These are phyloP conservation scores for Rhodotorula babjevae DNA, from an alignment of 768 basidiomycete species.

Conservation along the genomic window DNA sequence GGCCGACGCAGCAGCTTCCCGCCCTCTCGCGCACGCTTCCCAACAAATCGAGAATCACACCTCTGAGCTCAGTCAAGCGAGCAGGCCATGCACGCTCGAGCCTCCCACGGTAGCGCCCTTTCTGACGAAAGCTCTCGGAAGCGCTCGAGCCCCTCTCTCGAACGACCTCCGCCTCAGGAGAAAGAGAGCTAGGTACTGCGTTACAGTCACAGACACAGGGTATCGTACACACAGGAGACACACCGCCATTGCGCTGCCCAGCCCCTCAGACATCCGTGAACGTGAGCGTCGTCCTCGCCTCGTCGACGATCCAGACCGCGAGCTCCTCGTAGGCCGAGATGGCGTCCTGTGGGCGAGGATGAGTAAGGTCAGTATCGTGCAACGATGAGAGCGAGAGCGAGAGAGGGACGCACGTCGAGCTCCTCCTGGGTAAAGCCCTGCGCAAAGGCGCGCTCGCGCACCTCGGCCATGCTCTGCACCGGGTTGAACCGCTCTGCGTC, in stretches of 20 bases:
- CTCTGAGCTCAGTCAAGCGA: no score
- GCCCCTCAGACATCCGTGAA: slow-evolving; percentile 16
- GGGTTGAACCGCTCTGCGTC: slow-evolving; percentile 52
- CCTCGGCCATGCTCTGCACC: slow-evolving; percentile 77
- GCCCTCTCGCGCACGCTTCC: no score
- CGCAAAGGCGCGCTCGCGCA: slow-evolving; percentile 75
- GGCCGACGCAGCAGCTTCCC: no score
- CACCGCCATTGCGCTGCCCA: no score
- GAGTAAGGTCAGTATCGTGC: not conserved
- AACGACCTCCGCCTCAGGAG: no score
- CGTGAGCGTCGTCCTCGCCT: slow-evolving; percentile 29
- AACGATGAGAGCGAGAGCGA: not conserved
- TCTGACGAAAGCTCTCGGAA: no score
- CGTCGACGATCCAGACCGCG: slow-evolving; percentile 40
- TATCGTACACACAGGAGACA: not conserved
- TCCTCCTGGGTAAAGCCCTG: slow-evolving; percentile 87
- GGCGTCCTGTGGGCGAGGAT: slow-evolving; percentile 29
- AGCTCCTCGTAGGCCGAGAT: slow-evolving; percentile 42
- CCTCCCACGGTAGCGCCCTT: no score
- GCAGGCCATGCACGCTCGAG: no score
- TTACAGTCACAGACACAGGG: not conserved
- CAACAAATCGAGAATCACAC: no score
- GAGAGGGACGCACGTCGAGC: slow-evolving; percentile 52
- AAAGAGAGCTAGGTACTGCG: no score
- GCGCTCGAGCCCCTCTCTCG: no score